Evolutionary conservation across 805 yeast species (phyloP).

Genomic region (Pichia insulana): DNA sequence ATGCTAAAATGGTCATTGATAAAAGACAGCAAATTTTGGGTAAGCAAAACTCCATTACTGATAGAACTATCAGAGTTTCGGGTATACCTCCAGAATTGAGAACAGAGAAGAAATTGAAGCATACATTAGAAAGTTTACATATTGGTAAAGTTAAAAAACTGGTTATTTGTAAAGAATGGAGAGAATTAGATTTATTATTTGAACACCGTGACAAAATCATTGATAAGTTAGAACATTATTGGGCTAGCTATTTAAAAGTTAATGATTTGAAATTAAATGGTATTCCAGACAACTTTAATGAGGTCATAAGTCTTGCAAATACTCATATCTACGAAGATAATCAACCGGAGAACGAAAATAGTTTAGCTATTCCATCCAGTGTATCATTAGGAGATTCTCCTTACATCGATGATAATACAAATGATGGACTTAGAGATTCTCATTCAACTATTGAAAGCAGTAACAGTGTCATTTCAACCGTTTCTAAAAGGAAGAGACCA

Average conservation of each 20-base stretch:
- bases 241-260: slow-evolving; percentile 48
- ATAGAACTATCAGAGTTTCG: slow-evolving; percentile 76
- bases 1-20: slow-evolving; percentile 63
- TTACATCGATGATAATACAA: neutral
- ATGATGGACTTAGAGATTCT: neutral
- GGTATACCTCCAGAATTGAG: slow-evolving; percentile 84
- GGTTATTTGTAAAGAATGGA: slow-evolving; percentile 85
- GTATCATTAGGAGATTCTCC: neutral
- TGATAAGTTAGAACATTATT: slow-evolving; percentile 52
- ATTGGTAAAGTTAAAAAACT: slow-evolving; percentile 74
- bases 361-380: neutral
- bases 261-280: neutral
- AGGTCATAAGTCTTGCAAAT: neutral
- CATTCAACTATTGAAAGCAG: neutral
- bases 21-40: slow-evolving; percentile 81
- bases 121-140: slow-evolving; percentile 68
- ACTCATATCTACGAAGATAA: neutral
- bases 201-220: slow-evolving; percentile 47
- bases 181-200: slow-evolving; percentile 56
- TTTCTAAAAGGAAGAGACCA: slow-evolving; percentile 43
- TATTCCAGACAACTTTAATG: neutral
- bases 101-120: slow-evolving; percentile 56
- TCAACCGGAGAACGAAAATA: too few species aligned
- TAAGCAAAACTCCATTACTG: slow-evolving; percentile 79
- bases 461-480: slow-evolving; percentile 8